Evolutionary conservation across 2,329 filamentous ascomycete species (phyloP), one percentile per base, ranked within the genome.

Genomic region (Bertia moriformis): DNA sequence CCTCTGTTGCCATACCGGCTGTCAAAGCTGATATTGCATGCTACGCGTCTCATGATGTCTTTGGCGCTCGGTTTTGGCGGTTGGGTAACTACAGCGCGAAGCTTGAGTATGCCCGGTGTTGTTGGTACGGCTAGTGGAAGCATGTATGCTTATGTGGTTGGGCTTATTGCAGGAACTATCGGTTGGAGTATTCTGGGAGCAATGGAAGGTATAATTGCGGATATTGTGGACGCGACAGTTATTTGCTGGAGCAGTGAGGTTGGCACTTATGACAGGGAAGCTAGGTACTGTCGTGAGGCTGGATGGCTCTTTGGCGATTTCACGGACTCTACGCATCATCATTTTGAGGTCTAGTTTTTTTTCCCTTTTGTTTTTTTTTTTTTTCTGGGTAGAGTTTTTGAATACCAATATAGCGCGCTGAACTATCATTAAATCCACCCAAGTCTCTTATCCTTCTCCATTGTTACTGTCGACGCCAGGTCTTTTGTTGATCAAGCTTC

Each of bases 161-260:
- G 71, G 3, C 51, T 80, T 43, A 69, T 78, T 40, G 74, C 75
- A 5, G 75, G 69, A 12, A 69, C 70, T 1, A 78, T 80, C 40
- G 75, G 75, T 5, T 80, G 76, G 69, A 71, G 71, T 12, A 67
- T 78, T 1, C 52, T 80, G 1, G 70, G 70, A 24, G 67, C 71
- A 2, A 71, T 73, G 57, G 71, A 75, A 46, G 67, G 69, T n/a
- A 66, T 75, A 1, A 54, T 75, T 4, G 66, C 67, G 2, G 68
- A 67, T 38, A 67, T 74, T 29, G 58, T 75, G 7, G 71, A 75
- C 50, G 70, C 69, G 7, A 60, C 70, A n/a, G 61, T 79, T 15
- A 65, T 80, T 2, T 80, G 75, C 51, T 80, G 75, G 75, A 72
- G 69, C 14, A 78, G 71, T 43, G 75, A 80, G 53, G 68, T 60